A percentile compares a stretch with the other conserved stretches of the same genome.
Conservation (phyloP, 2,329 filamentous ascomycete genomes). For the Torrubiellomyces zombiae region DNA sequence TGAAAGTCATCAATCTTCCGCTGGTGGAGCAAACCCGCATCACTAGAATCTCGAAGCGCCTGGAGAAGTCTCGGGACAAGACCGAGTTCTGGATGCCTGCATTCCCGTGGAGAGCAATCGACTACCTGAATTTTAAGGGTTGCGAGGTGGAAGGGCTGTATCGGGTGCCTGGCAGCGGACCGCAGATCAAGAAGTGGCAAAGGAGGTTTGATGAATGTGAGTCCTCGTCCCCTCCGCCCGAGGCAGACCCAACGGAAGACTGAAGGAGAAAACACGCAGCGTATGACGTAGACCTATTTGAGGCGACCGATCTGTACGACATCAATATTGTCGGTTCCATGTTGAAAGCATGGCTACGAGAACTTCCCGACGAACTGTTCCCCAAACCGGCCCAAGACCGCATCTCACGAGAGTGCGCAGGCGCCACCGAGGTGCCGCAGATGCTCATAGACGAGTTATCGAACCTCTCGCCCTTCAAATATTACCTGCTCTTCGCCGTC, state of each 20-base stretch:
- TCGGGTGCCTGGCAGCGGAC: conserved; percentile 76
- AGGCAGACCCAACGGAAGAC: no score
- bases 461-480: conserved; percentile 89
- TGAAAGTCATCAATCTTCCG: conserved; percentile 73
- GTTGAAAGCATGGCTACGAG: conserved; percentile 90
- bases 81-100: conserved; percentile 99
- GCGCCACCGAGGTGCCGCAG: conserved; percentile 66
- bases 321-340: conserved; percentile 94
- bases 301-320: conserved; percentile 76
- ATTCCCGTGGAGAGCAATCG: conserved; percentile 87
- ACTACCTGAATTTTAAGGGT: conserved; percentile 89
- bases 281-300: conserved; percentile 77
- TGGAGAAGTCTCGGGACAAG: conserved; percentile 82
- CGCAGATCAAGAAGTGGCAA: conserved; percentile 87
- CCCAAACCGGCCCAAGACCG: conserved; percentile 69
- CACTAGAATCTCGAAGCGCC: conserved; percentile 76
- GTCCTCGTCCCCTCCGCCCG: no score
- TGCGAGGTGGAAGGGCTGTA: conserved; percentile 91
- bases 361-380: conserved; percentile 87
- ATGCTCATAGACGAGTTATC: conserved; percentile 82
- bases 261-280: conserved; percentile 35
- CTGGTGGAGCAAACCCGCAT: conserved; percentile 78
- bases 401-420: conserved; percentile 64
- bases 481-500: conserved; percentile 92
- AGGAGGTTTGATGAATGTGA: conserved; percentile 72